Evolutionary conservation across 2,329 filamentous ascomycete species (phyloP).

Genomic region (Nigrospora sphaerica): DNA sequence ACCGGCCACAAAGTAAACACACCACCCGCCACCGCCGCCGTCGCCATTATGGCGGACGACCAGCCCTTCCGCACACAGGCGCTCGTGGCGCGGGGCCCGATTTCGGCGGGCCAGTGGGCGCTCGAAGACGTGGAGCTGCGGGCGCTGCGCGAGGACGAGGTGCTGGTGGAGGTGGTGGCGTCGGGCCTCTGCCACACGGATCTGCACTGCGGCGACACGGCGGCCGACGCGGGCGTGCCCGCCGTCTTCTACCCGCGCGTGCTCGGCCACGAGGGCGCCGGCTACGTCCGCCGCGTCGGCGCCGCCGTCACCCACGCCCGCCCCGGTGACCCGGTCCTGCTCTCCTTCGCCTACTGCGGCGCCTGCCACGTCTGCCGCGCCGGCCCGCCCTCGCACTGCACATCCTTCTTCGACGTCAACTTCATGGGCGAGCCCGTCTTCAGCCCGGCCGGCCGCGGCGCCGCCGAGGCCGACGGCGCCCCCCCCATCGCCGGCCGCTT

Average conservation of each 20-base stretch:
- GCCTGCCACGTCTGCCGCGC: constrained; percentile 39
- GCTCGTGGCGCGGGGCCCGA: constrained; percentile 21
- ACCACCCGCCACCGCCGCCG: too few species aligned
- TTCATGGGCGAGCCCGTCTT: constrained; percentile 42
- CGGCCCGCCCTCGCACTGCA: constrained; percentile 39
- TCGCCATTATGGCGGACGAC: too few species aligned
- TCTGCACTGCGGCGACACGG: constrained; percentile 32
- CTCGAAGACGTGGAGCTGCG: constrained; percentile 21
- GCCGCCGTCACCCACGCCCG: constrained; percentile 30
- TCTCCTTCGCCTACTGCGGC: constrained; percentile 39
- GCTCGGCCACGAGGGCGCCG: constrained; percentile 45
- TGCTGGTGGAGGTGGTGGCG: constrained; percentile 45
- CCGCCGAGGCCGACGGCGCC: constrained; percentile 32
- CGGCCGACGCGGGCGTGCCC: constrained; percentile 19
- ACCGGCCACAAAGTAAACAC: too few species aligned
- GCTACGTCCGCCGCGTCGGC: constrained; percentile 39
- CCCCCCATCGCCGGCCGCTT: constrained; percentile 29
- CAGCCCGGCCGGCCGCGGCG: constrained; percentile 27
- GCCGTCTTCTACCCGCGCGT: constrained; percentile 37
- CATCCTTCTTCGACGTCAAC: constrained; percentile 38
- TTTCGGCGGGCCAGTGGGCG: constrained; percentile 23
- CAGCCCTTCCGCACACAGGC: constrained; percentile 5
- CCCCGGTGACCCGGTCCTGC: constrained; percentile 36
- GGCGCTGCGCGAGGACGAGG: constrained; percentile 31
- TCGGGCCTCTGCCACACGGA: constrained; percentile 51